Evolutionary conservation across 202 grass and related monocot species (phyloP).

Genomic region (Cymbopogon flexuosus): DNA sequence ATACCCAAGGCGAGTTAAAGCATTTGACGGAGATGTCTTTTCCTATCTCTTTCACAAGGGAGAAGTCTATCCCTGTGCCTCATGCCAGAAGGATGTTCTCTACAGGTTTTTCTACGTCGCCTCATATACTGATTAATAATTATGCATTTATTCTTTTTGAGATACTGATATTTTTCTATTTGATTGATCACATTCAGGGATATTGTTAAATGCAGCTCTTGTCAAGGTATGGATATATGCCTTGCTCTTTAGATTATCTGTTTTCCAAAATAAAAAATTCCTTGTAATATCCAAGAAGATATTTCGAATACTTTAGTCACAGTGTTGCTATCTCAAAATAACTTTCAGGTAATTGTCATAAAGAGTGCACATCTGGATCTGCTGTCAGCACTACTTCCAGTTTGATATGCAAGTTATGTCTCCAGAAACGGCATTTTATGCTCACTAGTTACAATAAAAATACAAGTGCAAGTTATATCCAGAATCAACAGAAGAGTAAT

Average conservation of each 20-base stretch:
- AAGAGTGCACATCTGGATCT: constrained; percentile 59
- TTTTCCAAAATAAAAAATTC: not conserved
- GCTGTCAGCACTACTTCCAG: constrained; percentile 30
- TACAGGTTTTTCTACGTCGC: constrained; percentile 51
- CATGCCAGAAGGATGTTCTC: constrained; percentile 67
- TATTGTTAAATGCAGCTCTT: constrained; percentile 63
- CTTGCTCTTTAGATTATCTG: not conserved
- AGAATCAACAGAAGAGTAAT: constrained; percentile 49
- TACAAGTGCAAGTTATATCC: constrained; percentile 37
- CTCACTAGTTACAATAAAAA: constrained; percentile 35
- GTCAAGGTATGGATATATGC: constrained; percentile 65
- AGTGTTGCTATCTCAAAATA: constrained; percentile 37
- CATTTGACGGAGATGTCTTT: constrained; percentile 48
- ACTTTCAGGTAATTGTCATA: constrained; percentile 79
- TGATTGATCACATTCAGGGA: constrained; percentile 55
- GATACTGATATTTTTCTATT: constrained; percentile 22
- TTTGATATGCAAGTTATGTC: constrained; percentile 63
- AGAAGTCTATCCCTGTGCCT: constrained; percentile 62
- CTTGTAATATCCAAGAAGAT: constrained; percentile 5
- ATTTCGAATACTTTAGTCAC: constrained; percentile 23
- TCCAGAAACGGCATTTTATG: constrained; percentile 43
- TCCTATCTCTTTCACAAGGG: constrained; percentile 71
- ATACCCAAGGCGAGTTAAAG: constrained; percentile 42
- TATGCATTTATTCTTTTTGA: constrained; percentile 19
- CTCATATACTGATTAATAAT: constrained; percentile 13